A percentile compares a stretch with the other conserved stretches of the same genome.
Evolutionary conservation across 164 flowering plant genomes (phyloP).

Genomic region (Annona squamosa): DNA sequence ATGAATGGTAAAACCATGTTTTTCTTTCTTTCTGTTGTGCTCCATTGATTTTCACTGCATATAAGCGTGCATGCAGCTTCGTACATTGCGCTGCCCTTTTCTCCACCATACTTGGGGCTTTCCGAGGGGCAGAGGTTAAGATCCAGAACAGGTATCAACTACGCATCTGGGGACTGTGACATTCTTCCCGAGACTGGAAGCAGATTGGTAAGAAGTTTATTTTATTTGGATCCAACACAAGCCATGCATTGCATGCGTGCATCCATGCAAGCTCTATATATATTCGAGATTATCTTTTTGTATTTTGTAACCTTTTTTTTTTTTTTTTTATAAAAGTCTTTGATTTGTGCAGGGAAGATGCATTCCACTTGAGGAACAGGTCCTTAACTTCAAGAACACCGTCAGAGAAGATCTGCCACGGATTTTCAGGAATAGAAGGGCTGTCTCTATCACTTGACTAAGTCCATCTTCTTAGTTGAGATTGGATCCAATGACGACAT

Average conservation of each 20-base stretch:
- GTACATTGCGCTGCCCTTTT: constrained; percentile 38
- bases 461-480: constrained; percentile 4
- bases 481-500: constrained; percentile 5
- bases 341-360: constrained; percentile 1
- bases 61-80: constrained; percentile 29
- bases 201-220: no score
- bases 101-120: constrained; percentile 29
- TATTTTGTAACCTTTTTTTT: no score
- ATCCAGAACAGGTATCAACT: constrained; percentile 30
- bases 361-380: neutral
- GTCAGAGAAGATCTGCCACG: neutral
- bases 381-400: neutral
- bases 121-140: neutral
- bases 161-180: constrained; percentile 50
- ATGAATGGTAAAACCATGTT: no score
- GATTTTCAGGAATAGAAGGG: neutral
- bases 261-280: no score
- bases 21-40: no score
- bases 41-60: no score
- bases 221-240: no score
- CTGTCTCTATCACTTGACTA: neutral
- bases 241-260: no score
- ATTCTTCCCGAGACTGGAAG: constrained; percentile 42
- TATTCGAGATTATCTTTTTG: no score
- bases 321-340: no score